Base-by-base conservation (phyloP, 495 filamentous ascomycete species). In the Aspergillus nanangensis region DNA sequence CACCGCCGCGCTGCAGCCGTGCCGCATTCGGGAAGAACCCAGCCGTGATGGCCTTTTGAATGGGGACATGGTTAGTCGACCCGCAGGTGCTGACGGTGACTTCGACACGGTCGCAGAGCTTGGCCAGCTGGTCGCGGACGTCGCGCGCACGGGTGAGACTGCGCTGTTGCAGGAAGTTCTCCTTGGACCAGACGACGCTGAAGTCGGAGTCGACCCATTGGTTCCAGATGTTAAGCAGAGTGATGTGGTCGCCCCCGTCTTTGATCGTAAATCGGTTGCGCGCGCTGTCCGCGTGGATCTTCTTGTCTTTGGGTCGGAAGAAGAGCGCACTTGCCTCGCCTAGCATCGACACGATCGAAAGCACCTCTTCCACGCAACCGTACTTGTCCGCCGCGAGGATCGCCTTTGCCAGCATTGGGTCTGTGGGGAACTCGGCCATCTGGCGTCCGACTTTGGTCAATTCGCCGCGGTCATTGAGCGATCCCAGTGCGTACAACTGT, bases 1-100 rank as follows among this genome's bases (percentile, higher is more conserved):
- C 88, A 9, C 93, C 94, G 4, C 82, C 86, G 24, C 86, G 76
- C 63, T 94, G 86, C 38, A 98, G 61, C 8, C 90, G 71, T 2
- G 94, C 93, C 0, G 93, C 90, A 53, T 98, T 96, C 4, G 90
- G 83, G 73, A 98, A 97, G 76, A 95, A 98, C 1, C 94, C 93
- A 0, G 88, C 78, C 2, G 89, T 92, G 19, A 98, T 74, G 9
- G 94, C 88, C 49, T 94, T 90, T 48, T 88, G 82, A 44, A 97
- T 87, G 0, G 88, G 84, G 8, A 80, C 67, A 19, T 86, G 61
- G 62, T 96, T 88, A 24, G 67, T 72, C 5, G 84, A 67, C 2
- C 88, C 90, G 43, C 78, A 81, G 1, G 79, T 76, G n/a, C 79
- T 82, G 38, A 86, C 60, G 0, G 77, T 74, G 18, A 96, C 88